Evolutionary conservation across 345 rosid genomes (phyloP).

Genomic region (Iberis pinnata): DNA sequence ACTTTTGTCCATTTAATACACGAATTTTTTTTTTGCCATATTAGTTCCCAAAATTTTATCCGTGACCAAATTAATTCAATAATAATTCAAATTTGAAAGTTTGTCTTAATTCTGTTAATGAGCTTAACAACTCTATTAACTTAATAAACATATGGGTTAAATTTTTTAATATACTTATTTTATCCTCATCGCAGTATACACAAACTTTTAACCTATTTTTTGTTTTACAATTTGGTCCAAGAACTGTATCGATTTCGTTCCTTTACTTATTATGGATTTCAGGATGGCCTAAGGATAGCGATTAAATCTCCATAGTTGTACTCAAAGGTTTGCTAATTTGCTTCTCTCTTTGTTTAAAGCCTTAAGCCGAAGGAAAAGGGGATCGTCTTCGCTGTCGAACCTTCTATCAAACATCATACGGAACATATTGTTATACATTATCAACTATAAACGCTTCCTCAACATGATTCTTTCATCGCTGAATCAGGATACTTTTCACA

Average conservation of each 20-base stretch:
- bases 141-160: no score
- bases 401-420: slow-evolving; percentile 91
- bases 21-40: no score
- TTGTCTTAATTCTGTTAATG: no score
- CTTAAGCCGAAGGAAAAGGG: slow-evolving; percentile 60
- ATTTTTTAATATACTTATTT: no score
- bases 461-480: slow-evolving; percentile 66
- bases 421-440: slow-evolving; percentile 98
- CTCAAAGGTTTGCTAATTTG: slow-evolving; percentile 87
- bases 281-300: slow-evolving; percentile 89
- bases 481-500: slow-evolving; percentile 63
- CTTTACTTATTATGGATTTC: slow-evolving; percentile 69
- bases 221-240: no score
- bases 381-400: slow-evolving; percentile 84
- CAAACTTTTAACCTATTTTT: no score
- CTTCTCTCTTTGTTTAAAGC: slow-evolving; percentile 95
- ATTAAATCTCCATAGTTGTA: slow-evolving; percentile 95
- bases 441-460: slow-evolving; percentile 63
- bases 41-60: no score
- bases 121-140: no score
- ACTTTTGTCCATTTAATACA: no score
- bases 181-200: no score
- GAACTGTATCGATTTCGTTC: slow-evolving; percentile 61
- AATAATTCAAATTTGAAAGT: no score
- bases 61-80: no score